Evolutionary conservation across 352 stramenopile genomes (phyloP), one percentile per base, ranked within the genome.

Genomic region (Pythium vanterpoolii): DNA sequence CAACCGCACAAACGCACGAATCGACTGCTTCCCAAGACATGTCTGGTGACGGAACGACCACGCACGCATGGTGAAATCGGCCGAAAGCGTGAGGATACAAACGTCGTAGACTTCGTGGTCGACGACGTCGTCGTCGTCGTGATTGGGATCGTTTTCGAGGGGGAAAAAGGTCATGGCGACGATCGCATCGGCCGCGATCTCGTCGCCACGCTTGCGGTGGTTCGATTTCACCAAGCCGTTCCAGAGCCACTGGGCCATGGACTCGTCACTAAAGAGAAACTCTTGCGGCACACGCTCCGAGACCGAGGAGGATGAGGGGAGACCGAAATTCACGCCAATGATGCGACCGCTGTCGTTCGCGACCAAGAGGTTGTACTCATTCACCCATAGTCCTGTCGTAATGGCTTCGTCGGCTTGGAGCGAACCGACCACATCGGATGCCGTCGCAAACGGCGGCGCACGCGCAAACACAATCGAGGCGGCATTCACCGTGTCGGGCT

Each of bases 291-390:
- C 64, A 26, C 76, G 73, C 3, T 68, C 64, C 0, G 63, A 50
- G 1, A 77, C 58, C n/a, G 59, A 59, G 0, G 63, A 50, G 1
- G 78, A 60, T 18, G 59, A 59, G 0, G 83, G 80, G 0, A 89
- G 65, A 4, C 79, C 80, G 54, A 89, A 88, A 39, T 91, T 91
- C 30, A 91, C 76, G 13, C 77, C 83, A 3, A 92, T 42, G 14
- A 90, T 74, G 23, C 76, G 76, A 0, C 83, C 83, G 0, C 67
- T 46, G 62, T 90, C 79, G 2, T 76, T 85, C 11, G 78, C 79
- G 21, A 92, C 48, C 19, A 89, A 76, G 19, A 89, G 30, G 49
- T 92, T 90, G 61, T 83, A 89, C 65, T 90, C 83, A 46, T 92
- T 89, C 18, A 90, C 66, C 83, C 83, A 90, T 13, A 87, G 51